Base-by-base conservation (phyloP, 2,329 filamentous ascomycete genomes). In the Claviceps paspali region DNA sequence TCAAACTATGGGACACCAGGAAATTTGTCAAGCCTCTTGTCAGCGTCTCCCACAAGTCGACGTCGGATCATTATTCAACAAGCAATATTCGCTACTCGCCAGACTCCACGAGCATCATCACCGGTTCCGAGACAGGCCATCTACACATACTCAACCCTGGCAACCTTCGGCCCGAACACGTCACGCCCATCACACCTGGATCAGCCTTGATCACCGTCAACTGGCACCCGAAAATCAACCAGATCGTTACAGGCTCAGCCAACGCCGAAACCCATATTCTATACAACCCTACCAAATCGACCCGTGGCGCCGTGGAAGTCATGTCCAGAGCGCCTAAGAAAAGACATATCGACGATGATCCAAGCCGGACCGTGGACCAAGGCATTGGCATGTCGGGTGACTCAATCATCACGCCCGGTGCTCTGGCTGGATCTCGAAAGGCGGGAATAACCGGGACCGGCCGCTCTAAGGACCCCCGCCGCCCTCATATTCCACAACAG, bases 1-100 rank as follows among this genome's bases (percentile, higher is more conserved):
- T 98, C 58, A 96, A 96, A 61, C 68, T 95, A 2, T 98, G 91
- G 91, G 91, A 98, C 55, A 92, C 80, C 3, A 76, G 91, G 41
- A 96, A 95, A 52, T 93, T 98, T 67, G 96, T 91, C 55, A 69
- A 80, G 40, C 85, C 91, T 4, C 70, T 98, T 11, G 83, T 85
- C 33, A 82, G 78, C 1, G 75, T 84, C 12, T 64, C 78, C 5
- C 86, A 94, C 56, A 60, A 73, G 1, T 93, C 88, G 1, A 93
- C 83, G 11, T 88, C 85, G 1, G 76, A 79, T 40, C 78, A 86
- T 50, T 93, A 83, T 54, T 74, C 82, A 1, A 87, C 83, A 41
- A 81, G 77, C 37, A 93, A 86, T 52, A 94, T 98, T 52, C 73
- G 74, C 44, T 98, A 96, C 62, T 83, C 85, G 22, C 87, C 88